Base-by-base conservation (phyloP, 139 green algal species). In the Pleodorina starrii region DNA sequence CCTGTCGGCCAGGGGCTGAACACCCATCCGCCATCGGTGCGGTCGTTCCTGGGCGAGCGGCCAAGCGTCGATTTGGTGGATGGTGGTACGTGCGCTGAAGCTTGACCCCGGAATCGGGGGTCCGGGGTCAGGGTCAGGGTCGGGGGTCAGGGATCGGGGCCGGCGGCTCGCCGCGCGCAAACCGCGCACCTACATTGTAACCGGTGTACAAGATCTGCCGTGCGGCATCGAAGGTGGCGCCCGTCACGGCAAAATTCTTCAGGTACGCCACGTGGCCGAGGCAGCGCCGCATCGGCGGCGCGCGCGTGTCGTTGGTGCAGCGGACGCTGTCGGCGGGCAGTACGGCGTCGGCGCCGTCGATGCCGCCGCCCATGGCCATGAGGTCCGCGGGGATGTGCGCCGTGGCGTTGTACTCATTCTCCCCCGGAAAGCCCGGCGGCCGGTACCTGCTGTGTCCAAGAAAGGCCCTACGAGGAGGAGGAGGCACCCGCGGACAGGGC, bases 341-440 rank as follows among this genome's bases (percentile, higher is more conserved):
- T 27, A 17, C 25, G 72, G 38, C 43, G 40, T 57, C 72, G 63
- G 17, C 25, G 44, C 2, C 25, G 44, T 10, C 42, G 1, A 27
- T 21, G 27, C 29, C 44, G 74, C 29, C 44, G 25, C 72, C 38
- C 72, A 50, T 50, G 38, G 38, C 72, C 23, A 57, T 25, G 23
- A 35, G 2, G 16, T 40, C 23, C 42, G 23, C 16, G 12, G n/a
- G 7, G 29, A 27, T 38, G 9, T 43, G 7, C 29, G 43, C 27
- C 43, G 74, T 82, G 29, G 74, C 68, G 36, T 76, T 76, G 68
- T 76, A 76, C 35, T 40, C 19, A 32, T 76, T 76, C 16, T 25
- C 38, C 1, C 68, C 68, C 68, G 35, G 68, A 73, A 73, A 21
- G 21, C 48, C 48, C 48, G 10, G 10, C 48, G 48, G 48, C 48